Percentiles rank a stretch among this genome's conserved stretches.
Evolutionary conservation across 2,329 filamentous ascomycete species (phyloP).

Genomic region (Fusarium austroafricanum): DNA sequence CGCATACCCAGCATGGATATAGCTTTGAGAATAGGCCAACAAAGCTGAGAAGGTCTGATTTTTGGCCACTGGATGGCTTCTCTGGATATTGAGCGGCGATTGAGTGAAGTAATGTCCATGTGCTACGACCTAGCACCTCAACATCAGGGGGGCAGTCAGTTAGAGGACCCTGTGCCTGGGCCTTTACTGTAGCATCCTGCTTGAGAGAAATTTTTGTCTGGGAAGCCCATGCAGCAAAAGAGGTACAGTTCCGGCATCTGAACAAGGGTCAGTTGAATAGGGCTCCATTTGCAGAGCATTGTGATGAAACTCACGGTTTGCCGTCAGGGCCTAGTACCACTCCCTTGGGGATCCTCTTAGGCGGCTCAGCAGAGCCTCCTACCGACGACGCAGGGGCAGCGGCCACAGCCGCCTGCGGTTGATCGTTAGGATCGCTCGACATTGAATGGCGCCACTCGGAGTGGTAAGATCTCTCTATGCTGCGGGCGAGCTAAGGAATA

Average conservation of each 20-base stretch:
- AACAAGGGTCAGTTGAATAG: slow-evolving; percentile 27
- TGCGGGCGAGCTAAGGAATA: slow-evolving; percentile 7
- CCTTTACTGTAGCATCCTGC: slow-evolving; percentile 43
- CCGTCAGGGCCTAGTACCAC: slow-evolving; percentile 83
- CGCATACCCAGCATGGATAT: slow-evolving; percentile 97
- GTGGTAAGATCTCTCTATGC: slow-evolving; percentile 22
- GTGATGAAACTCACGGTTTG: slow-evolving; percentile 74
- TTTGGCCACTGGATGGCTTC: slow-evolving; percentile 73
- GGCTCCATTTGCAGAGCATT: slow-evolving; percentile 20
- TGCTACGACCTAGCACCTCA: slow-evolving; percentile 83
- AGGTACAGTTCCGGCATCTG: slow-evolving; percentile 52
- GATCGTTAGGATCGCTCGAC: slow-evolving; percentile 46
- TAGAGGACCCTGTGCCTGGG: slow-evolving; percentile 53
- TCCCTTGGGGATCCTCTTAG: slow-evolving; percentile 74
- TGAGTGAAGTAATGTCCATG: slow-evolving; percentile 94
- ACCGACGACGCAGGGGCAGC: slow-evolving; percentile 34
- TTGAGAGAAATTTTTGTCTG: slow-evolving; percentile 60
- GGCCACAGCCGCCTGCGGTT: slow-evolving; percentile 39
- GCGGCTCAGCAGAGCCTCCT: slow-evolving; percentile 48
- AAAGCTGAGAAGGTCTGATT: slow-evolving; percentile 82
- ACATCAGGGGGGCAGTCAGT: slow-evolving; percentile 91
- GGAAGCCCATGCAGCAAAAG: slow-evolving; percentile 61
- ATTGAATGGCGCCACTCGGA: slow-evolving; percentile 36
- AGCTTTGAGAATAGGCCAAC: slow-evolving; percentile 83
- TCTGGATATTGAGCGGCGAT: slow-evolving; percentile 89